Conservation (phyloP, 2,329 filamentous ascomycete genomes). For the Botrytis pseudocinerea region DNA sequence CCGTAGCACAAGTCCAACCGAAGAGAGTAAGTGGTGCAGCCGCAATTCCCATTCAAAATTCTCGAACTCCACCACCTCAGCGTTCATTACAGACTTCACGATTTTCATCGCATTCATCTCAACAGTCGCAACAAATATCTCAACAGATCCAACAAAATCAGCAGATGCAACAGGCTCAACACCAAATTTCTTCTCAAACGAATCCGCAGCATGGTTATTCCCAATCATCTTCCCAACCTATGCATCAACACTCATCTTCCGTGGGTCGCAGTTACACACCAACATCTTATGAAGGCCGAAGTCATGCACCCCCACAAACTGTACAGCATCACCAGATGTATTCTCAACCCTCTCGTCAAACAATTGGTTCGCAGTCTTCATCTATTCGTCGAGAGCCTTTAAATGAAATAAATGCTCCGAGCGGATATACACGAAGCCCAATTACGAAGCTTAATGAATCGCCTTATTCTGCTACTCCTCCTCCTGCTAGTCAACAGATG, state of each 20-base stretch:
- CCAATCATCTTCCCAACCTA: conserved; percentile 49
- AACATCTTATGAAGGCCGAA: conserved; percentile 36
- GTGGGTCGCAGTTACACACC: conserved; percentile 40
- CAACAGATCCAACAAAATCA: conserved; percentile 29
- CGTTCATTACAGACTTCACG: conserved; percentile 40
- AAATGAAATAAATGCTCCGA: conserved; percentile 34
- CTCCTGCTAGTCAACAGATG: conserved; percentile 28
- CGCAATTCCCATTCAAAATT: conserved; percentile 31
- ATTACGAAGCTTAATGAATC: conserved; percentile 39
- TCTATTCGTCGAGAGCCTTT: conserved; percentile 37
- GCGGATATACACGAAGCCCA: conserved; percentile 35
- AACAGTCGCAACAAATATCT: conserved; percentile 16
- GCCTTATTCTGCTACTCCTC: conserved; percentile 40
- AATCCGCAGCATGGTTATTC: conserved; percentile 47
- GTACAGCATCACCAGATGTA: conserved; percentile 42
- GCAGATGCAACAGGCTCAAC: conserved; percentile 41
- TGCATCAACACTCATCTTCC: conserved; percentile 51
- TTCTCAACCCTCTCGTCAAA: conserved; percentile 36
- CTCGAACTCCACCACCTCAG: conserved; percentile 34
- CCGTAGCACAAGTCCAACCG: conserved; percentile 36
- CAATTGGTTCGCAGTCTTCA: conserved; percentile 35
- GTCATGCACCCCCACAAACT: conserved; percentile 46
- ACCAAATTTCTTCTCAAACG: conserved; percentile 49
- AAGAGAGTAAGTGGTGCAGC: conserved; percentile 24
- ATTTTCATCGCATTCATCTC: conserved; percentile 43